These are phyloP conservation scores for Fusarium pseudonygamai DNA, from an alignment of 2,329 filamentous ascomycete species.

Conservation along the genomic window DNA sequence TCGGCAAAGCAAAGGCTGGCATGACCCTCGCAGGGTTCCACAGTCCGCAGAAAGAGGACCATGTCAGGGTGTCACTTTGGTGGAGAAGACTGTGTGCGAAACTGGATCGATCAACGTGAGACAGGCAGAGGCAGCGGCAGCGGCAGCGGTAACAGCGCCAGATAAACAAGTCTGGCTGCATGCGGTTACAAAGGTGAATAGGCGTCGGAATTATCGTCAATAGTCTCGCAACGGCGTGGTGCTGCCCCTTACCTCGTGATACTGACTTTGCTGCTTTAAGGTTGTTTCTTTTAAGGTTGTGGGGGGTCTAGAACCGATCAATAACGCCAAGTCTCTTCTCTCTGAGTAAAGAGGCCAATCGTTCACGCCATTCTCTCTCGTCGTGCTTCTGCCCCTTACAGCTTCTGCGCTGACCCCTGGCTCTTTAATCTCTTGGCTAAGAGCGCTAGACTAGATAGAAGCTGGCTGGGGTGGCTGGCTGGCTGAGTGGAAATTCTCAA, in stretches of 20 bases:
- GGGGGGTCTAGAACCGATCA: conserved; percentile 3
- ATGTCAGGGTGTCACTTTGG: conserved; percentile 8
- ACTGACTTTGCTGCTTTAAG: background rate
- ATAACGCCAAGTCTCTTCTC: conserved; percentile 4
- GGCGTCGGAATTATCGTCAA: background rate
- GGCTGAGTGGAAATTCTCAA: background rate
- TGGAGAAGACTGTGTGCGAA: conserved; percentile 1
- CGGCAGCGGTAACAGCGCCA: conserved; percentile 4
- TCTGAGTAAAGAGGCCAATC: background rate
- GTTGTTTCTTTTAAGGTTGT: conserved; percentile 14
- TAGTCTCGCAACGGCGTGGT: background rate
- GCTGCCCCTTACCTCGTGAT: background rate
- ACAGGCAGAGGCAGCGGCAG: background rate
- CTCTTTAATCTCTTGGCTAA: conserved; percentile 14
- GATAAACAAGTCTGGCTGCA: background rate
- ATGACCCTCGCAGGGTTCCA: conserved; percentile 16
- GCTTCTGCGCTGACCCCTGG: background rate
- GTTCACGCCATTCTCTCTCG: background rate
- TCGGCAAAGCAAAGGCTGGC: conserved; percentile 8
- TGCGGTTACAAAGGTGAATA: background rate
- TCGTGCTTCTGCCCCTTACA: conserved; percentile 16
- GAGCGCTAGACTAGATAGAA: background rate
- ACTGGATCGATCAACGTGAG: conserved; percentile 13
- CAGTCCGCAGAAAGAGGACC: background rate
- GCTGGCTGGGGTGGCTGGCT: background rate